A percentile compares a stretch with the other conserved stretches of the same genome.
Conservation (phyloP, 805 yeast genomes). For the Saccharomycopsis fermentans region DNA sequence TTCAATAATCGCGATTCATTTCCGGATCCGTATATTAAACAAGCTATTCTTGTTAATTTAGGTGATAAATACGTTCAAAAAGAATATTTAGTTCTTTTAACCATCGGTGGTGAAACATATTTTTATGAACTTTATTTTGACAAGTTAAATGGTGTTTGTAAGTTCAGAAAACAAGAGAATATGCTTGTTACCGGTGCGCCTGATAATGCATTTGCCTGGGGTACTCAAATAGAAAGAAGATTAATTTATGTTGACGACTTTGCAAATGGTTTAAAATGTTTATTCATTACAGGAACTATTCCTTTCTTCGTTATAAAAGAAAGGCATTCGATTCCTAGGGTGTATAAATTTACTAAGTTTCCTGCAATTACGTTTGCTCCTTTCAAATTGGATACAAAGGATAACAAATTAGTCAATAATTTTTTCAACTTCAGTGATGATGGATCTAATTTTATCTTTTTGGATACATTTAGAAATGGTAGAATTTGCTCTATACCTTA, state of each 20-base stretch:
- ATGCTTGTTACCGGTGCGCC: slow-evolving; percentile 66
- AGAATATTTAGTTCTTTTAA: slow-evolving; percentile 59
- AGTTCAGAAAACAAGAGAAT: slow-evolving; percentile 35
- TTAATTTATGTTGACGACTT: slow-evolving; percentile 48
- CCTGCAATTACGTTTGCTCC: slow-evolving; percentile 60
- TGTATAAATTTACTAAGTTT: slow-evolving; percentile 55
- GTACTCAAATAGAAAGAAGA: slow-evolving; percentile 60
- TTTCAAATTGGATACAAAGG: slow-evolving; percentile 26
- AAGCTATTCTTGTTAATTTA: slow-evolving; percentile 48
- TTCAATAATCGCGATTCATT: slow-evolving; percentile 18
- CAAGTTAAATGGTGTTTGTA: slow-evolving; percentile 29
- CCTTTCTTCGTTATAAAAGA: slow-evolving; percentile 64
- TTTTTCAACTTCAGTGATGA: slow-evolving; percentile 23
- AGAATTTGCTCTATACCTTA: slow-evolving; percentile 36
- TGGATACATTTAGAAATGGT: slow-evolving; percentile 62
- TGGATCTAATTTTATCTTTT: slow-evolving; percentile 43
- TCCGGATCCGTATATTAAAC: slow-evolving; percentile 39
- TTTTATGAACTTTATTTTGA: slow-evolving; percentile 51
- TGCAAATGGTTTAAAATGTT: slow-evolving; percentile 42
- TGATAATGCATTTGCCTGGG: slow-evolving; percentile 60
- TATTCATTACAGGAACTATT: slow-evolving; percentile 64
- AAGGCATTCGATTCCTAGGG: slow-evolving; percentile 50
- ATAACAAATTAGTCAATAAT: slow-evolving; percentile 22
- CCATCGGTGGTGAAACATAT: slow-evolving; percentile 72
- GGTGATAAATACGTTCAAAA: slow-evolving; percentile 49